Conservation (phyloP, 148 eudicot species). For the Camellia japonica region DNA sequence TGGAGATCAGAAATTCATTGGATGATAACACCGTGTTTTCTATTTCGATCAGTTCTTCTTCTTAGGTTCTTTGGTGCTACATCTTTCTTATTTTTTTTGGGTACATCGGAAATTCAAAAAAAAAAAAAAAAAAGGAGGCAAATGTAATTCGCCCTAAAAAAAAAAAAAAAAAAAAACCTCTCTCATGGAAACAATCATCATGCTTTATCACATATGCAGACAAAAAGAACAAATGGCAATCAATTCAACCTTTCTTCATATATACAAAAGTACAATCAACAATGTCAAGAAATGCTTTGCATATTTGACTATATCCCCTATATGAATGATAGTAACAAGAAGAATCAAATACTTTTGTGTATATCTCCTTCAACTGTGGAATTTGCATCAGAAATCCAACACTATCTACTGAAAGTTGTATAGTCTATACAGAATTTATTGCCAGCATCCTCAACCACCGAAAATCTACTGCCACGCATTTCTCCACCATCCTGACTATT, state of each 20-base stretch:
- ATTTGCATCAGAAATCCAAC: not conserved
- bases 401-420: not conserved
- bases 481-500: not conserved
- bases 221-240: not conserved
- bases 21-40: too few relatives aligned
- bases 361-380: constrained; percentile 7
- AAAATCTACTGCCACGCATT: not conserved
- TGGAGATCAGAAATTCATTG: too few relatives aligned
- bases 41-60: too few relatives aligned
- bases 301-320: not conserved
- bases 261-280: not conserved
- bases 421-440: not conserved
- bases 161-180: too few relatives aligned
- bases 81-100: too few relatives aligned
- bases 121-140: not conserved
- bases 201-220: not conserved
- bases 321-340: not conserved
- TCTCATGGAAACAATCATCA: not conserved
- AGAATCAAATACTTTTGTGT: not conserved
- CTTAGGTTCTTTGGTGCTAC: too few relatives aligned
- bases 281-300: not conserved
- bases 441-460: not conserved
- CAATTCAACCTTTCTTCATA: not conserved
- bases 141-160: not conserved
- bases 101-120: not conserved